Base-by-base conservation (phyloP, 2,329 filamentous ascomycete species). In the Zasmidium cellare region DNA sequence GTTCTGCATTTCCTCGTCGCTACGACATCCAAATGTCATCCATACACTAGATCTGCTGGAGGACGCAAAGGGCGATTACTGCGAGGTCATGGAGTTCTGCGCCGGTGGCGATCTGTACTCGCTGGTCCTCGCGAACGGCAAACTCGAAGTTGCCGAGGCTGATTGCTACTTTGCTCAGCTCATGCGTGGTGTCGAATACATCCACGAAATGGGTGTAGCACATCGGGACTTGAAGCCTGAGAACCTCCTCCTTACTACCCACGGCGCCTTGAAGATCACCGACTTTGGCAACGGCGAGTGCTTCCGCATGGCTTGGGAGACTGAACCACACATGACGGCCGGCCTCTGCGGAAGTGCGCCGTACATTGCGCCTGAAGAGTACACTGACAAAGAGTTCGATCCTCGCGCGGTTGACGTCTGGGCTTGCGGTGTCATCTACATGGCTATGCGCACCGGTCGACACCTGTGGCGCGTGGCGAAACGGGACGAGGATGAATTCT, bases 301-400 rank as follows among this genome's bases (percentile, higher is more conserved):
- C 76, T 99, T 99, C 83, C 89, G 94, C 56, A 97, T 97, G 93
- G 94, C 94, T 1, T 99, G 94, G 94, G 94, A 99, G 76, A 94
- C 92, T 54, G 92, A 97, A 74, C 89, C 94, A 19, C 94, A 97
- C 76, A 97, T 97, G 92, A 96, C 96, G 2, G 93, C 92, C 44
- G 94, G 94, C 46, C 86, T 99, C 12, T 99, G 94, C 74, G 94
- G 94, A 44, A 97, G 92, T 14, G 94, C 93, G 20, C 94, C 94
- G 0, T 99, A 99, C 72, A 99, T 99, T 66, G 91, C 94, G 1
- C 94, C 94, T 0, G 94, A 99, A 74, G 94, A 99, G 74, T 99
- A 99, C 70, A 85, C 87, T 1, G 92, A 96, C 72, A 92, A 88
- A 73, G 94, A 99, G 73, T 99, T 99, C 65, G 94, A 99, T 71